Evolutionary conservation across 768 basidiomycete genomes (phyloP).

Genomic region (Auricularia cornea): DNA sequence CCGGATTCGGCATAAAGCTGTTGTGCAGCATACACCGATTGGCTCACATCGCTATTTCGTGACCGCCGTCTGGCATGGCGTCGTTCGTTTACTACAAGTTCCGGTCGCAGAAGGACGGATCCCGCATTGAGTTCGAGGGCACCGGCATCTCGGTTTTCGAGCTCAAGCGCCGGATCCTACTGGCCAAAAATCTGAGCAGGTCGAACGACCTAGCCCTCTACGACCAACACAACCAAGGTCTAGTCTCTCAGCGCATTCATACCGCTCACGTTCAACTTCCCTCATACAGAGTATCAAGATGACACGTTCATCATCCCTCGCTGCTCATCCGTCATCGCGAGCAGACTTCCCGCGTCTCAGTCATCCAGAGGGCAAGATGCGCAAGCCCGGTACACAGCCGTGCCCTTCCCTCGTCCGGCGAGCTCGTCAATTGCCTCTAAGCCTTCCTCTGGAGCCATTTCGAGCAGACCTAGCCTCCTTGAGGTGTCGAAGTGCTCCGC

Average conservation of each 20-base stretch:
- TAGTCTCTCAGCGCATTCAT: constrained; percentile 5
- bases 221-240: constrained; percentile 90
- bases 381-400: constrained; percentile 39
- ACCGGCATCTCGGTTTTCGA: constrained; percentile 99
- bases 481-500: constrained; percentile 37
- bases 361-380: constrained; percentile 78
- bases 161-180: constrained; percentile 95
- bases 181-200: constrained; percentile 92
- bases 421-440: constrained; percentile 28
- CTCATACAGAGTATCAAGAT: constrained; percentile 71
- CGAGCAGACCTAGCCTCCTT: constrained; percentile 74
- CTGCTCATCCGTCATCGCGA: constrained; percentile 89
- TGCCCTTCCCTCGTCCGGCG: constrained; percentile 5
- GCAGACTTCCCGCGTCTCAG: constrained; percentile 74
- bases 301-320: constrained; percentile 88
- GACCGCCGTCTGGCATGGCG: too few species aligned
- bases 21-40: too few species aligned
- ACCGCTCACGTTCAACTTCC: neutral
- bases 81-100: constrained; percentile 98
- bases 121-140: constrained; percentile 93
- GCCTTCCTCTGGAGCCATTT: constrained; percentile 51
- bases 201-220: constrained; percentile 86
- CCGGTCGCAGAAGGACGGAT: constrained; percentile 90
- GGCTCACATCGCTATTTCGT: too few species aligned
- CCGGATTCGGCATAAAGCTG: too few species aligned